These are phyloP conservation scores for Saccharomycopsis schoenii DNA, from an alignment of 805 yeast species.

Conservation along the genomic window DNA sequence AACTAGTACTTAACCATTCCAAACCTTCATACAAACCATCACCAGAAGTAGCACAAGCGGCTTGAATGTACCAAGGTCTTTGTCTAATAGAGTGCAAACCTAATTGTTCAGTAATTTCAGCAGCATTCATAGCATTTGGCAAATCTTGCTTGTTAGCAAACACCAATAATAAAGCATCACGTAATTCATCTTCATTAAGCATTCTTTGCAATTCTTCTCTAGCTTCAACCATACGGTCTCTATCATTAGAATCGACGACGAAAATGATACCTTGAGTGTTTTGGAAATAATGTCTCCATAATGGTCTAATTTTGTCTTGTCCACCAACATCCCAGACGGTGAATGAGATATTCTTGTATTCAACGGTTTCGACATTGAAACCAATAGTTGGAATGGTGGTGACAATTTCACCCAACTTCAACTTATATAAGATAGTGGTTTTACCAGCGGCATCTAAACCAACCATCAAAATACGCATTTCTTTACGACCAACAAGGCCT, in stretches of 20 bases:
- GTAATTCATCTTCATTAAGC: conserved; percentile 96
- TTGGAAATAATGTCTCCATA: conserved; percentile 98
- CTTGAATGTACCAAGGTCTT: conserved; percentile 99
- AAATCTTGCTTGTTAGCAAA: conserved; percentile 98
- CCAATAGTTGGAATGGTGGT: conserved; percentile 96
- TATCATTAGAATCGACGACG: conserved; percentile 95
- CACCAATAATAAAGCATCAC: conserved; percentile 90
- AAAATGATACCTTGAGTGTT: conserved; percentile 97
- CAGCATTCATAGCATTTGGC: conserved; percentile 98
- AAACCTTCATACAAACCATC: conserved; percentile 97
- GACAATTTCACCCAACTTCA: conserved; percentile 91
- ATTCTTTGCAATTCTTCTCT: conserved; percentile 97
- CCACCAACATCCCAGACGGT: conserved; percentile 99
- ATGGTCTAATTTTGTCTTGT: conserved; percentile 96
- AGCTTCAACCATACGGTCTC: conserved; percentile 96
- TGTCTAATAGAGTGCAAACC: conserved; percentile 96
- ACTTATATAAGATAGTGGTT: conserved; percentile 90
- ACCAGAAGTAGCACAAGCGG: conserved; percentile 98
- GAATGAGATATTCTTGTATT: conserved; percentile 92
- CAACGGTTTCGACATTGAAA: conserved; percentile 95
- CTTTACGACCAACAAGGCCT: conserved; percentile 95
- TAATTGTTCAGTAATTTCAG: conserved; percentile 93
- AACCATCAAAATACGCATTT: conserved; percentile 96
- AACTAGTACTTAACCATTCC: conserved; percentile 90
- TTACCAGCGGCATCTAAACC: conserved; percentile 99